Evolutionary conservation across 495 filamentous ascomycete genomes (phyloP).

Genomic region (Thermochaetoides thermophila): DNA sequence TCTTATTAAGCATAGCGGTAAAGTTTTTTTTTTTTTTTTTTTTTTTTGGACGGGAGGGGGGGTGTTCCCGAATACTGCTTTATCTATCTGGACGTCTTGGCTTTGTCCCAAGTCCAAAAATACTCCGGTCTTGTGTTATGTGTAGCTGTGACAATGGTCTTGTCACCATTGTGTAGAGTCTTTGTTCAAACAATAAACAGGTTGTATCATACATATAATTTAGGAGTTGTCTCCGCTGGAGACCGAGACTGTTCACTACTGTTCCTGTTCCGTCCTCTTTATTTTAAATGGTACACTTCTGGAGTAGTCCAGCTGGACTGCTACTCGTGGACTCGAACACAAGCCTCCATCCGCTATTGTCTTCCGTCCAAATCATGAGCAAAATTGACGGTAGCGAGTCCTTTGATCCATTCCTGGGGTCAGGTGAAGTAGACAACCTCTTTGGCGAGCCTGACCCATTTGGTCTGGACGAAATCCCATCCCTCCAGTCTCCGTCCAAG

Average conservation of each 20-base stretch:
- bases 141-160: slow-evolving; percentile 3
- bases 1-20: no score
- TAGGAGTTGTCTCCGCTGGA: not conserved
- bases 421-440: no score
- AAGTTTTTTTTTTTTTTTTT: slow-evolving; percentile 3
- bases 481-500: no score
- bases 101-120: slow-evolving; percentile 1
- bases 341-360: not conserved
- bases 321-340: not conserved
- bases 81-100: not conserved
- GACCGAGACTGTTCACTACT: slow-evolving; percentile 2
- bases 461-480: no score
- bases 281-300: not conserved
- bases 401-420: no score
- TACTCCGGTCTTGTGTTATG: not conserved
- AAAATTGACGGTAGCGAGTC: no score
- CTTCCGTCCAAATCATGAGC: not conserved
- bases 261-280: not conserved
- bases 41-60: slow-evolving; percentile 1
- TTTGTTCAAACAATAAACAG: not conserved
- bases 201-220: slow-evolving; percentile 1
- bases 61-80: not conserved
- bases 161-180: not conserved
- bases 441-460: no score
- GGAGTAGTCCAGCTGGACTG: slow-evolving; percentile 4